Evolutionary conservation across 768 basidiomycete genomes (phyloP).

Genomic region (Tricholoma hemisulphureum): DNA sequence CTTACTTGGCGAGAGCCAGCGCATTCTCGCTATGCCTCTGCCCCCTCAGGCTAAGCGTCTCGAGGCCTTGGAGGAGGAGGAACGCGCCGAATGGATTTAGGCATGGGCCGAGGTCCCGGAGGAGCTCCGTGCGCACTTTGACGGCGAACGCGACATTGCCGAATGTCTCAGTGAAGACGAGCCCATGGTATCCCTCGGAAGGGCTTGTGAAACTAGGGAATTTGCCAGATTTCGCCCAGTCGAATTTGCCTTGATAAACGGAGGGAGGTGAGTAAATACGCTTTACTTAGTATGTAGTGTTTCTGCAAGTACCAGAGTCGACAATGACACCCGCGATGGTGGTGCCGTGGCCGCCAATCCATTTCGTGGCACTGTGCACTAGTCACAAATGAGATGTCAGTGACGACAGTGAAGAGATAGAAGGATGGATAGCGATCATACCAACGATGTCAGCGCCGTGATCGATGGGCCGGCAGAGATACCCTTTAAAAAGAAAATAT

Average conservation of each 20-base stretch:
- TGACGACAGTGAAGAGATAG: no score
- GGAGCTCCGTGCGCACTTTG: conserved; percentile 59
- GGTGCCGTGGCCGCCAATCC: conserved; percentile 82
- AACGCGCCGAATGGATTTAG: conserved; percentile 75
- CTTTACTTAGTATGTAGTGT: conserved; percentile 5
- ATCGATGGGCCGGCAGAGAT: conserved; percentile 66
- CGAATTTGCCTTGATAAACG: conserved; percentile 54
- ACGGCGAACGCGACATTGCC: conserved; percentile 62
- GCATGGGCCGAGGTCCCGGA: conserved; percentile 65
- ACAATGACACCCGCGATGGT: conserved; percentile 76
- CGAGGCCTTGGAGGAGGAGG: conserved; percentile 74
- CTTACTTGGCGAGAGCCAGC: conserved; percentile 58
- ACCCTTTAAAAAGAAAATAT: conserved; percentile 35
- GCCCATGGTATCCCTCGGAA: conserved; percentile 73
- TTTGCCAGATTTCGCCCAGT: conserved; percentile 64
- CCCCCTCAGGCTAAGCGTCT: conserved; percentile 70
- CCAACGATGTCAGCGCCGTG: conserved; percentile 77
- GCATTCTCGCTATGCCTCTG: conserved; percentile 74
- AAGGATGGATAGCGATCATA: conserved; percentile 22
- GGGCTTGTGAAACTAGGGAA: conserved; percentile 78
- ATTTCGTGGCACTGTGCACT: conserved; percentile 81
- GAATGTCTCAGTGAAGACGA: conserved; percentile 65
- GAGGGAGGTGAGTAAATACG: neutral
- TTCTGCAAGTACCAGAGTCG: conserved; percentile 54
- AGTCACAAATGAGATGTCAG: neutral